Evolutionary conservation across 2,329 filamentous ascomycete genomes (phyloP), one percentile per base, ranked within the genome.

Genomic region (Penicillium sp.): DNA sequence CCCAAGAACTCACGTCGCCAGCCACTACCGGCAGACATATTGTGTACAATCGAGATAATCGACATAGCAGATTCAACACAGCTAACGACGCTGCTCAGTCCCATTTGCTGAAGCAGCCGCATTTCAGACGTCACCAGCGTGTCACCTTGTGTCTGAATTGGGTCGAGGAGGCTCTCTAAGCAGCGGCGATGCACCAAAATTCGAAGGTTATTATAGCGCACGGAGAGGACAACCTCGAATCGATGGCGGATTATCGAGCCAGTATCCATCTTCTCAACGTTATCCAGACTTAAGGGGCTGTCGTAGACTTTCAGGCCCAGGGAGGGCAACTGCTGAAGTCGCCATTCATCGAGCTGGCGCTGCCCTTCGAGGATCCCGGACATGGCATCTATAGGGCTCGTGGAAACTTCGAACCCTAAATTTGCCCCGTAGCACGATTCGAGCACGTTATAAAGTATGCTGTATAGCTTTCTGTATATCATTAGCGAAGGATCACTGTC

Each of bases 391-490:
- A 64, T 44, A 1, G 64, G 59, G 3, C 53, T 64, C 4, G 58
- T 51, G 1, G 57, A 49, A 1, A 53, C 40, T 13, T 66, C 69
- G 24, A 67, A 69, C 6, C 72, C 77, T 3, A 80, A 61, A 44
- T 80, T 80, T 37, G 70, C 69, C 8, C 69, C 74, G 51, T 79
- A 79, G n/a, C 74, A 66, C 0, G 56, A 57, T 23, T 78, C 72
- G 12, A 80, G 68, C 13, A 76, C 65, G 17, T 66, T 61, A 24
- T 57, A 63, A 52, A 69, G 60, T 3, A 64, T 56, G 34, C 63
- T 62, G 44, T 73, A 70, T 12, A 70, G 47, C 27, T 64, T 63
- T 40, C 65, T 51, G 30, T 33, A 33, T 33, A 33, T 33, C 15
- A 33, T 33, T 33, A 33, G 30, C 30, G 30, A 33, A 33, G 15